Evolutionary conservation across 306 rosid genomes (phyloP), one percentile per base, ranked within the genome.

Genomic region (Prinsepia uniflora): DNA sequence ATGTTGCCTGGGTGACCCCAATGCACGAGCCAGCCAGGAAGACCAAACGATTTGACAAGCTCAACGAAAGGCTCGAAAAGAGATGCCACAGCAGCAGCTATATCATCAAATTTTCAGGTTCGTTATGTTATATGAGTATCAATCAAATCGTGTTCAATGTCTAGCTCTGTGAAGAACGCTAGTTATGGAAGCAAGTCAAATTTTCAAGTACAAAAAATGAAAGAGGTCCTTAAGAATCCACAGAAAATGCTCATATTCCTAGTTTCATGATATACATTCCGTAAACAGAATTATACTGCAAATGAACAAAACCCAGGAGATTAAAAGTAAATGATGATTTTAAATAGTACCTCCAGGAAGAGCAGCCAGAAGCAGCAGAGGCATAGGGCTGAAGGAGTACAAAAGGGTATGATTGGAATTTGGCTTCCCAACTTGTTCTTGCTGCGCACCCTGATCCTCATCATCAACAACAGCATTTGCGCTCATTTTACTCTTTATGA

Each of bases 1-100:
- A 90, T 90, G 85, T 88, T 93, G 43, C 85, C 97, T 36, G 89
- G 96, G 78, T 93, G 97, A 75, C 98, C 98, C 97, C 96, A 90
- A 76, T 93, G 98, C 69, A 93, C 88, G 6, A 93, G 92, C 98
- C 94, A 93, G 3, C 83, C 94, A 2, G 92, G 98, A 60, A 93
- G 94, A 72, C 75, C 80, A 76, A 34, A 84, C 17, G 94, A 80
- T 65, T 87, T 85, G 47, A 88, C 85, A 57, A 90, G 78, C 84
- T 90, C 94, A 40, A 82, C 97, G 47, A 90, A 87, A 63, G 98
- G 97, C 49, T 67, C 96, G 71, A 86, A 87, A 5, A 63, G 71
- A 46, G 89, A 80, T 50, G 67, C 82, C 75, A 90, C 80, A 41
- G 88, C 70, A 52, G 83, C 97, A 43, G 80, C 97, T 93, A 86